A percentile compares a stretch with the other conserved stretches of the same genome.
Evolutionary conservation across 1,139 yeast genomes (phyloP).

Genomic region (Komagataea norvegica): DNA sequence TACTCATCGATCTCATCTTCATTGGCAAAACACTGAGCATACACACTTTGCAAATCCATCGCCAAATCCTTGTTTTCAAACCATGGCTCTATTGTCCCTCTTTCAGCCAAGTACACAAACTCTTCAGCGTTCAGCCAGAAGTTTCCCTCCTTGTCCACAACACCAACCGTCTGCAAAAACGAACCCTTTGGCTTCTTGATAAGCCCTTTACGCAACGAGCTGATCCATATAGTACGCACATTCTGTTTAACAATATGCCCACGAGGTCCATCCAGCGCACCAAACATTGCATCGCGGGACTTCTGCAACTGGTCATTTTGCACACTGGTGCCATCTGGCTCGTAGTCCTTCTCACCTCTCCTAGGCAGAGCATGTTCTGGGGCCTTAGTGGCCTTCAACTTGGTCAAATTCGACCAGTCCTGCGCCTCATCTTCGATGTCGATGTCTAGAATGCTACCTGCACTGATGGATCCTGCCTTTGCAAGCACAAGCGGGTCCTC

Average conservation of each 20-base stretch:
- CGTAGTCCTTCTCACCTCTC: conserved; percentile 84
- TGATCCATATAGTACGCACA: conserved; percentile 45
- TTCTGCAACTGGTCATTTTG: conserved; percentile 50
- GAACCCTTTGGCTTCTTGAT: conserved; percentile 66
- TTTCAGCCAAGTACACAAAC: conserved; percentile 68
- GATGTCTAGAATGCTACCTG: conserved; percentile 11
- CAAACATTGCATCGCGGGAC: conserved; percentile 69
- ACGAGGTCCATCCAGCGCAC: conserved; percentile 56
- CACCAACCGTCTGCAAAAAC: conserved; percentile 71
- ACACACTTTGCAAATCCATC: conserved; percentile 62
- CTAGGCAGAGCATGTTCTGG: conserved; percentile 37
- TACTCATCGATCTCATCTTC: conserved; percentile 50
- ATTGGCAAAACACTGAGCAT: conserved; percentile 45
- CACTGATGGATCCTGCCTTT: too few species aligned
- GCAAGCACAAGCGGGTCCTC: neutral
- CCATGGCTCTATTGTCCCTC: conserved; percentile 71
- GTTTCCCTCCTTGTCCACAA: conserved; percentile 42
- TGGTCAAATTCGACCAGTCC: conserved; percentile 53
- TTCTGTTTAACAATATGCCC: conserved; percentile 51
- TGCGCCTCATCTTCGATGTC: conserved; percentile 54
- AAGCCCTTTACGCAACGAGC: conserved; percentile 37
- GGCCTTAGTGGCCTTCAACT: conserved; percentile 16
- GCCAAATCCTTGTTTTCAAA: conserved; percentile 35
- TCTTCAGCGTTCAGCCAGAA: conserved; percentile 62
- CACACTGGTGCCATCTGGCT: conserved; percentile 69